Conservation (phyloP, 2,329 filamentous ascomycete species). For the Trichoderma sp. region DNA sequence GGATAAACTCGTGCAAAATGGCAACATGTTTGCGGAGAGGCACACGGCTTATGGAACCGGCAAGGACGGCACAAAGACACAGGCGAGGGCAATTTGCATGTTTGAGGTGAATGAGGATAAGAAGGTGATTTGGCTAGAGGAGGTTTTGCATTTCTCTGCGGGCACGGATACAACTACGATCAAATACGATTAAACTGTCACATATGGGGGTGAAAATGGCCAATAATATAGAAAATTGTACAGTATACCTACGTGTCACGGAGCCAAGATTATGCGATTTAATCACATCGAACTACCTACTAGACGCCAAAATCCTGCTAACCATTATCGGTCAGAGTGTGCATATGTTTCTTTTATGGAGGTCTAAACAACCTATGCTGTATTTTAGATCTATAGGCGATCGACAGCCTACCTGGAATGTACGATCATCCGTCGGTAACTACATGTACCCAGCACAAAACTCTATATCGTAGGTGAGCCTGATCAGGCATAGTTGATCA, state of each 20-base stretch:
- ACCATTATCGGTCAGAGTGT: no score
- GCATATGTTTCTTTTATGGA: no score
- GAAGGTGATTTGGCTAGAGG: slow-evolving; percentile 12
- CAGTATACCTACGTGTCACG: no score
- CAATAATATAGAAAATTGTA: no score
- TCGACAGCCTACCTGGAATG: background rate
- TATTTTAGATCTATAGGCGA: background rate
- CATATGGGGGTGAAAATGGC: background rate
- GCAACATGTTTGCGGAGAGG: slow-evolving; percentile 24
- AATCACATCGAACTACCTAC: no score
- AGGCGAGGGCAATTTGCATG: background rate
- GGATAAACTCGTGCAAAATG: slow-evolving; percentile 1
- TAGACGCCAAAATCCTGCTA: no score
- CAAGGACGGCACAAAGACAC: background rate
- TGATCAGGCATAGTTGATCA: no score
- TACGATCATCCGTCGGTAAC: no score
- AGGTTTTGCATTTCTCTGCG: background rate
- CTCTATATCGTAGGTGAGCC: background rate
- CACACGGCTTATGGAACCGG: slow-evolving; percentile 1
- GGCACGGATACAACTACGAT: background rate
- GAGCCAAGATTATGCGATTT: no score
- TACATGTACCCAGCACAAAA: background rate
- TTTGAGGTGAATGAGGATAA: slow-evolving; percentile 8
- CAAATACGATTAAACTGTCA: background rate
- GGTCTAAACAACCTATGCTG: background rate